phyloP scores from a whole-genome alignment of 2,329 filamentous ascomycete species.

The Monosporascus cannonballus region DNA sequence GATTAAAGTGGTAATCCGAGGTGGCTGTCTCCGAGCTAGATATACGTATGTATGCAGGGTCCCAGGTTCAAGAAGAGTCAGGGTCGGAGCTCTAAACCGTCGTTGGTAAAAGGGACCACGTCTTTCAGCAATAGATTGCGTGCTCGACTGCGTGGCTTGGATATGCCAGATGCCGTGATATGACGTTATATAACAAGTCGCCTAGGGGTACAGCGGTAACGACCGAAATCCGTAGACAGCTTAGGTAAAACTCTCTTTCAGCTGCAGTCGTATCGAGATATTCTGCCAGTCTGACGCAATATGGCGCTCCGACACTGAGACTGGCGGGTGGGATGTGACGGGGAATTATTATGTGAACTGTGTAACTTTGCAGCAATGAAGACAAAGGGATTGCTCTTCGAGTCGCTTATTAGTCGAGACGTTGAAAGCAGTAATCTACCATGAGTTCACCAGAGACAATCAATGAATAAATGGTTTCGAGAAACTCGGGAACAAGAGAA shows the following conservation, averaged over 20 bases:
- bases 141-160: constrained; percentile 11
- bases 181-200: constrained; percentile 18
- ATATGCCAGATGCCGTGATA: constrained; percentile 20
- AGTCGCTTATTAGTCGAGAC: too few species aligned
- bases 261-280: not conserved
- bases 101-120: constrained; percentile 5
- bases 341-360: not conserved
- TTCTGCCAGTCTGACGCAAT: not conserved
- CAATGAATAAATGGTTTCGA: too few species aligned
- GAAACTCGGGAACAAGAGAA: too few species aligned
- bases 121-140: constrained; percentile 11
- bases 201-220: not conserved
- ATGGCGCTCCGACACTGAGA: not conserved
- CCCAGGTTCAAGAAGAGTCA: not conserved
- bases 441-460: too few species aligned
- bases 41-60: not conserved
- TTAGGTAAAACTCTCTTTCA: not conserved
- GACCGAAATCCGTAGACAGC: not conserved
- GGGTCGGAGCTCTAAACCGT: not conserved
- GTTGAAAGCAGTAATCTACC: too few species aligned
- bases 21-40: not conserved
- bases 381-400: too few species aligned
- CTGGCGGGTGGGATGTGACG: not conserved
- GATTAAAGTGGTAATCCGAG: not conserved
- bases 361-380: not conserved